Evolutionary conservation across 352 stramenopile species (phyloP).

Genomic region (Pythium coloratum): DNA sequence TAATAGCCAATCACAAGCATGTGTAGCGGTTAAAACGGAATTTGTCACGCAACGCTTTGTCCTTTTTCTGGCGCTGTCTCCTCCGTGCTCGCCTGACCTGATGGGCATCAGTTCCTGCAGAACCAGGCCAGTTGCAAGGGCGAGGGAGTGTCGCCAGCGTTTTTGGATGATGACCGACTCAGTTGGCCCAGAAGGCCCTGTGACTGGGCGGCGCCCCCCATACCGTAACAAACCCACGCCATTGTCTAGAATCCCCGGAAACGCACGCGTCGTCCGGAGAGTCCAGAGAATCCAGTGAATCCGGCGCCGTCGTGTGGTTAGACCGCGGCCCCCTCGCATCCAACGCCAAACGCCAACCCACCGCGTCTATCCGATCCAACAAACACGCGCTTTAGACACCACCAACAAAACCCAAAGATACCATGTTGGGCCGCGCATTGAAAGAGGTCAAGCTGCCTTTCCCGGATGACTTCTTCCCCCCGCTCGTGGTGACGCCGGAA

Average conservation of each 20-base stretch:
- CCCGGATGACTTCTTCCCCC: constrained; percentile 67
- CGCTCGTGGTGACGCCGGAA: constrained; percentile 37
- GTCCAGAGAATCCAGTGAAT: background rate
- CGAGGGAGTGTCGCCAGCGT: constrained; percentile 14
- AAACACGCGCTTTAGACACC: background rate
- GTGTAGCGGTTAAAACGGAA: background rate
- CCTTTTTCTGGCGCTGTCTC: constrained; percentile 8
- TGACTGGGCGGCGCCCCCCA: background rate
- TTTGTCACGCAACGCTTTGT: constrained; percentile 1
- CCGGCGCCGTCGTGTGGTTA: background rate
- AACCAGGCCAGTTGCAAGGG: background rate
- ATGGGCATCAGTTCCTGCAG: constrained; percentile 1
- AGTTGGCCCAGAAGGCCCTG: background rate
- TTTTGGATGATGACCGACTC: background rate
- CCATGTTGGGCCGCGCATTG: constrained; percentile 56
- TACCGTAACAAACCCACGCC: background rate
- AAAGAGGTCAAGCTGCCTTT: constrained; percentile 69
- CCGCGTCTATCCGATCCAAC: constrained; percentile 1
- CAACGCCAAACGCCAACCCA: background rate
- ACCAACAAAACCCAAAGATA: background rate
- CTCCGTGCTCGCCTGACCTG: constrained; percentile 3
- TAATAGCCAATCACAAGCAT: background rate
- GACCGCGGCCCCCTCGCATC: background rate
- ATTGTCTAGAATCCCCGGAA: background rate
- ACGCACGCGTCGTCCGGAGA: background rate